A percentile compares a stretch with the other conserved stretches of the same genome.
Conservation (phyloP, 768 basidiomycete species). For the Strobilomyces echinocephalus region DNA sequence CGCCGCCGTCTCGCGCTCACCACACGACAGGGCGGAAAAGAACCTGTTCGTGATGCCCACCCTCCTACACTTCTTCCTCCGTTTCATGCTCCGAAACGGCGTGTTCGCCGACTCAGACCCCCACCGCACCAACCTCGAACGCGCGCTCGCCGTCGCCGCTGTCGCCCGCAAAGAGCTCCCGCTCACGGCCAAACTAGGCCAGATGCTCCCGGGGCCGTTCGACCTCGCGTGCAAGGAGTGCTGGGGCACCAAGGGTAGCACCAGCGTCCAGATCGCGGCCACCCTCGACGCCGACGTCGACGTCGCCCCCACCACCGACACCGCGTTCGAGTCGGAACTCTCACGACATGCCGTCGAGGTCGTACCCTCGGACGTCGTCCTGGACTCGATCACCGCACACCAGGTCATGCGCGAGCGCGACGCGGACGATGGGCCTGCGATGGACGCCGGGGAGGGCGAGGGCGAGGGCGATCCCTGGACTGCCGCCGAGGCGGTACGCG, state of each 20-base stretch:
- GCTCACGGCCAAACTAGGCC: constrained; percentile 35
- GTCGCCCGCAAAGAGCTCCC: constrained; percentile 40
- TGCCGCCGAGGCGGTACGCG: constrained; percentile 11
- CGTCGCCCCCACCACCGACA: constrained; percentile 2
- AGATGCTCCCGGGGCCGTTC: constrained; percentile 40
- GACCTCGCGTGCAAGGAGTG: constrained; percentile 44
- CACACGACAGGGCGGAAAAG: constrained; percentile 34
- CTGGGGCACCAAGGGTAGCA: constrained; percentile 43
- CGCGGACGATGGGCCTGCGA: constrained; percentile 13
- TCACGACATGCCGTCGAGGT: constrained; percentile 31
- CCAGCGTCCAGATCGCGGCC: constrained; percentile 21
- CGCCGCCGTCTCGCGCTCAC: constrained; percentile 8
- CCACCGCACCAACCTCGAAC: constrained; percentile 32
- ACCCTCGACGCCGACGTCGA: constrained; percentile 3
- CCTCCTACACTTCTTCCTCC: constrained; percentile 42
- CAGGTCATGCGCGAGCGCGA: constrained; percentile 31
- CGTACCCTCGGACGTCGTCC: constrained; percentile 17
- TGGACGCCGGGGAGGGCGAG: not conserved
- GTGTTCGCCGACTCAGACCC: constrained; percentile 34
- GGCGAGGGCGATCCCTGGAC: constrained; percentile 23
- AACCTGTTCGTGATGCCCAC: constrained; percentile 41
- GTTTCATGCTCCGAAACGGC: constrained; percentile 41
- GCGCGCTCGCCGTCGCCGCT: constrained; percentile 40
- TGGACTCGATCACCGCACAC: constrained; percentile 27
- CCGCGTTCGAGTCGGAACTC: constrained; percentile 37